Conservation (phyloP, 2,329 filamentous ascomycete genomes). For the Colletotrichum sp. region DNA sequence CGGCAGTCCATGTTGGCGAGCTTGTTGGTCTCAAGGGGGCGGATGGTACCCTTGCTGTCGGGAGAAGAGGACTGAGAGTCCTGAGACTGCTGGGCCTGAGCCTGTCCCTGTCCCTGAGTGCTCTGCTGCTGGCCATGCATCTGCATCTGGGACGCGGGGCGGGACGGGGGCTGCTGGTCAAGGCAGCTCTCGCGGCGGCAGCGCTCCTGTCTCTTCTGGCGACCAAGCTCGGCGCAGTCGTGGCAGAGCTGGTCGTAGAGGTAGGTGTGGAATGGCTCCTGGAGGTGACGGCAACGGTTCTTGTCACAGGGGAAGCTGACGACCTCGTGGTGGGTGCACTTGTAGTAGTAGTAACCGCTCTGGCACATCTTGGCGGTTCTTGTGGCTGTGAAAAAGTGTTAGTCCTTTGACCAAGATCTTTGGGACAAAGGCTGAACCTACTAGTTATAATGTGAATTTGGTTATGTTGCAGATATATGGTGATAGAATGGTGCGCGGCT, state of each 20-base stretch:
- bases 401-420: neutral
- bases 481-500: neutral
- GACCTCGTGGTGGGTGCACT: slow-evolving; percentile 17
- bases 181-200: neutral
- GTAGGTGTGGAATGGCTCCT: neutral
- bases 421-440: neutral
- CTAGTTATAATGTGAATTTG: neutral
- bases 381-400: neutral
- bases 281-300: neutral
- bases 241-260: slow-evolving; percentile 21
- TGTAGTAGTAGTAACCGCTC: slow-evolving; percentile 22
- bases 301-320: slow-evolving; percentile 12
- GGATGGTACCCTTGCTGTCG: neutral
- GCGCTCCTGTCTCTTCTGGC: neutral
- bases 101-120: neutral
- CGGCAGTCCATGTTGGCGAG: slow-evolving; percentile 23
- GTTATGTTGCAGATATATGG: neutral
- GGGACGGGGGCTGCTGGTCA: neutral
- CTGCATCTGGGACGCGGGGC: neutral
- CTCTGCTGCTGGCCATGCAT: neutral
- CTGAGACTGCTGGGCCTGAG: neutral
- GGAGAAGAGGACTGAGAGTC: neutral
- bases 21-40: slow-evolving; percentile 19
- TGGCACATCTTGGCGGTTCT: slow-evolving; percentile 8
- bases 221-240: slow-evolving; percentile 8